phyloP scores from a whole-genome alignment of 257 asterid species.

The Fraxinus cuspidata region DNA sequence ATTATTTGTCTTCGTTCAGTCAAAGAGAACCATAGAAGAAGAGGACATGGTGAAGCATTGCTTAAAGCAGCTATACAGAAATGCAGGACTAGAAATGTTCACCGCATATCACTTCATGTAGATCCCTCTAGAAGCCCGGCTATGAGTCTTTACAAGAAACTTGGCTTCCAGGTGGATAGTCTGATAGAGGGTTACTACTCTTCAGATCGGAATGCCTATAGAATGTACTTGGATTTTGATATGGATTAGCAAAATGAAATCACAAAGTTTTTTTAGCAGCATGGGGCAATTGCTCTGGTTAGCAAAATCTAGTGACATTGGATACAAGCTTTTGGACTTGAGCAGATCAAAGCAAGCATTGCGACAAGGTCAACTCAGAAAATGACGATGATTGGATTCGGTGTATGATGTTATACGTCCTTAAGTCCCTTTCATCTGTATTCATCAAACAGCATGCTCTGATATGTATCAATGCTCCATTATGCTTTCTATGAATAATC shows the following conservation, averaged over 20 bases:
- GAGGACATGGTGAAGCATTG: slow-evolving; percentile 79
- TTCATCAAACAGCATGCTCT: background rate
- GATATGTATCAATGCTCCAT: background rate
- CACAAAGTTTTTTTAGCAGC: background rate
- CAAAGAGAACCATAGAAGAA: slow-evolving; percentile 64
- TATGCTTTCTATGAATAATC: background rate
- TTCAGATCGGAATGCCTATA: slow-evolving; percentile 69
- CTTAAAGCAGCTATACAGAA: slow-evolving; percentile 70
- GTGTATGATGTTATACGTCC: background rate
- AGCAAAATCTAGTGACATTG: background rate
- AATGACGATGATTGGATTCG: too few species aligned
- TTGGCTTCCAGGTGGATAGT: slow-evolving; percentile 73
- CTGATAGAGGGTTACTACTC: slow-evolving; percentile 73
- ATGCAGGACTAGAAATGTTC: slow-evolving; percentile 66
- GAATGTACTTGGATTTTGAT: slow-evolving; percentile 76
- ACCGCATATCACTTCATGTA: slow-evolving; percentile 75
- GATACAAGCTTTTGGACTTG: background rate
- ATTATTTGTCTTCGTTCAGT: slow-evolving; percentile 40
- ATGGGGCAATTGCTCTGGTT: background rate
- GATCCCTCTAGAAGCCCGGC: slow-evolving; percentile 81
- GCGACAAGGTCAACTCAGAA: background rate
- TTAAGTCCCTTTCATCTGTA: background rate
- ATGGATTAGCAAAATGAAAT: slow-evolving; percentile 28
- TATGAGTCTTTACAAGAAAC: slow-evolving; percentile 71
- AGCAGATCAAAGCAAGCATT: background rate